Conservation (phyloP, 371 early-diverging fungal species). For the Quaeritorhiza haematococci region DNA sequence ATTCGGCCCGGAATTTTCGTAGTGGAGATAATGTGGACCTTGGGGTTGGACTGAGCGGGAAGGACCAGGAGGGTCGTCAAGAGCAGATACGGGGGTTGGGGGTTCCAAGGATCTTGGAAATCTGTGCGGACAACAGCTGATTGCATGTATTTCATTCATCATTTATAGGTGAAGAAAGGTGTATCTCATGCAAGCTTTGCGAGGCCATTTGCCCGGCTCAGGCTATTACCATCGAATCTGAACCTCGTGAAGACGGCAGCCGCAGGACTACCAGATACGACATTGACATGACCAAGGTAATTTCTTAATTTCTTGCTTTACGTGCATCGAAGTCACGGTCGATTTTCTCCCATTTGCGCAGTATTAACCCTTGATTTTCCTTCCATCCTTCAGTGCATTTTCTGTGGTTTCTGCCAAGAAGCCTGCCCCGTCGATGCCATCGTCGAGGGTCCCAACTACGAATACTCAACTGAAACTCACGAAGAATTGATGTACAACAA, state of each 20-base stretch:
- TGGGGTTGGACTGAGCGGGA: too few relatives aligned
- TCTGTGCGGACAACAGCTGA: too few relatives aligned
- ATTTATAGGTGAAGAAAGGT: constrained; percentile 94
- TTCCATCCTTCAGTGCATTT: constrained; percentile 26
- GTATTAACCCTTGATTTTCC: background rate
- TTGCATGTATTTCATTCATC: too few relatives aligned
- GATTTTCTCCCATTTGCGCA: background rate
- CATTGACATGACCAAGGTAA: constrained; percentile 95
- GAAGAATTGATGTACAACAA: constrained; percentile 90
- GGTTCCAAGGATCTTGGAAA: background rate
- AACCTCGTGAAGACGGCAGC: constrained; percentile 91
- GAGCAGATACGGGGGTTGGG: too few relatives aligned
- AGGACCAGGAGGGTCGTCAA: too few relatives aligned
- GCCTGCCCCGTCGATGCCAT: constrained; percentile 96
- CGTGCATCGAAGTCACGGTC: background rate
- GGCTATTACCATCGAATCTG: constrained; percentile 98
- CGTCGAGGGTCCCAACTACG: constrained; percentile 95
- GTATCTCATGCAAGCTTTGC: constrained; percentile 97
- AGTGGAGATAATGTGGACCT: too few relatives aligned
- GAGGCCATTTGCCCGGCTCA: constrained; percentile 97
- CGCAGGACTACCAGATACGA: constrained; percentile 96
- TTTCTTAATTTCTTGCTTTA: constrained; percentile 51
- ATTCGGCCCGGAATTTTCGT: too few relatives aligned
- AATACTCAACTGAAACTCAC: constrained; percentile 94
- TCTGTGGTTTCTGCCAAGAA: constrained; percentile 97